These are phyloP conservation scores for Ceratobasidium sp. DNA, from an alignment of 1,284 basidiomycete genomes.

Conservation along the genomic window DNA sequence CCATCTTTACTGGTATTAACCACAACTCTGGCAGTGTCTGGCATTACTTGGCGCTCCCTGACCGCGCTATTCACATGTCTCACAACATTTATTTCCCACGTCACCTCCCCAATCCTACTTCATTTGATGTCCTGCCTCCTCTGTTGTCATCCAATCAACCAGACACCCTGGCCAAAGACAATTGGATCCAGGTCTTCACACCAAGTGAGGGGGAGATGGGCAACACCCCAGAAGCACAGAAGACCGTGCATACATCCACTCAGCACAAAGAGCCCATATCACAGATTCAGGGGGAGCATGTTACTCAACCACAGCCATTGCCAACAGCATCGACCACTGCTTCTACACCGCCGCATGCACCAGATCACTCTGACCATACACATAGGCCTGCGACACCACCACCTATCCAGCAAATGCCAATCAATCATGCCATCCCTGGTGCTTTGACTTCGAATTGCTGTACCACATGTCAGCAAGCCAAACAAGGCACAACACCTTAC, in stretches of 20 bases:
- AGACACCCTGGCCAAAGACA: not conserved
- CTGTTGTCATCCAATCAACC: not conserved
- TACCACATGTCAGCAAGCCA: not conserved
- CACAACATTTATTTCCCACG: constrained; percentile 11
- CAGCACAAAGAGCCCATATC: not conserved
- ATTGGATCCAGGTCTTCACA: constrained; percentile 8
- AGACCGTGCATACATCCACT: not conserved
- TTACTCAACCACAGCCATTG: not conserved
- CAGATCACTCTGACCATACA: not conserved
- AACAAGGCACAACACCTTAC: not conserved
- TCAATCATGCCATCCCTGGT: not conserved
- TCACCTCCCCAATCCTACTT: constrained; percentile 18
- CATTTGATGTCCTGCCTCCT: not conserved
- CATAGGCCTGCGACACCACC: not conserved
- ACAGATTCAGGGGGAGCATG: not conserved
- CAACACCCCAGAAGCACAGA: not conserved
- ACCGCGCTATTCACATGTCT: not conserved
- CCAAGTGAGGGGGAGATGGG: constrained; percentile 34
- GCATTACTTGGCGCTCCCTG: constrained; percentile 10
- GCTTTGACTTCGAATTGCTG: not conserved
- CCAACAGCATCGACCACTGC: not conserved
- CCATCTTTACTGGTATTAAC: constrained; percentile 22
- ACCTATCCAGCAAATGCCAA: not conserved
- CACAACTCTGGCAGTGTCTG: constrained; percentile 18
- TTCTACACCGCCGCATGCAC: not conserved